Evolutionary conservation across 805 yeast species (phyloP).

Genomic region (Kodamaea restingae): DNA sequence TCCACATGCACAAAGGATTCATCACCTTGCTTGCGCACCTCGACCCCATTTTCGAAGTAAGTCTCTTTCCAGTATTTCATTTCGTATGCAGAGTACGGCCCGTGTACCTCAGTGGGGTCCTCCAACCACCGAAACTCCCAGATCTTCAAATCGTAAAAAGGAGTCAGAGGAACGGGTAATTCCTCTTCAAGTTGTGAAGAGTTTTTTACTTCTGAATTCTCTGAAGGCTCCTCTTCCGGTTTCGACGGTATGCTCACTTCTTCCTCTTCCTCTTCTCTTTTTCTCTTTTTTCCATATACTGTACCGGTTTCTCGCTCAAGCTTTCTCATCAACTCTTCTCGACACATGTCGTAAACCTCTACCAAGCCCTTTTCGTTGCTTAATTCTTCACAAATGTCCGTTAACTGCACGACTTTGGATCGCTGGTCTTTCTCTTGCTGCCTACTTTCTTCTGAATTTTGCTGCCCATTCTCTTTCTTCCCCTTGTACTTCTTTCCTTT

Average conservation of each 20-base stretch:
- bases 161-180: too few relatives aligned
- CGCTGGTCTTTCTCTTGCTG: too few relatives aligned
- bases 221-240: too few relatives aligned
- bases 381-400: slow-evolving; percentile 47
- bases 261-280: slow-evolving; percentile 16
- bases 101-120: slow-evolving; percentile 37
- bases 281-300: slow-evolving; percentile 22
- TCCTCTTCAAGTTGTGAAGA: too few relatives aligned
- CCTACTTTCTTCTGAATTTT: too few relatives aligned
- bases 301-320: slow-evolving; percentile 43
- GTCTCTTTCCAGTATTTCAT: slow-evolving; percentile 52
- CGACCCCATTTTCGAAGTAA: slow-evolving; percentile 46
- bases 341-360: slow-evolving; percentile 49
- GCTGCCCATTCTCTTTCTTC: too few relatives aligned
- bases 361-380: slow-evolving; percentile 35
- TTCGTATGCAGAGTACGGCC: slow-evolving; percentile 49
- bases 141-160: slow-evolving; percentile 27
- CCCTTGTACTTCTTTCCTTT: slow-evolving; percentile 16
- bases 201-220: too few relatives aligned
- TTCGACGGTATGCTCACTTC: too few relatives aligned
- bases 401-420: too few relatives aligned
- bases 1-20: slow-evolving; percentile 22
- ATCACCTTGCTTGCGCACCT: slow-evolving; percentile 33
- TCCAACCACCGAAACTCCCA: slow-evolving; percentile 52
- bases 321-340: slow-evolving; percentile 52